These are phyloP conservation scores for Neltuma alba DNA, from an alignment of 306 rosid species.

Conservation along the genomic window DNA sequence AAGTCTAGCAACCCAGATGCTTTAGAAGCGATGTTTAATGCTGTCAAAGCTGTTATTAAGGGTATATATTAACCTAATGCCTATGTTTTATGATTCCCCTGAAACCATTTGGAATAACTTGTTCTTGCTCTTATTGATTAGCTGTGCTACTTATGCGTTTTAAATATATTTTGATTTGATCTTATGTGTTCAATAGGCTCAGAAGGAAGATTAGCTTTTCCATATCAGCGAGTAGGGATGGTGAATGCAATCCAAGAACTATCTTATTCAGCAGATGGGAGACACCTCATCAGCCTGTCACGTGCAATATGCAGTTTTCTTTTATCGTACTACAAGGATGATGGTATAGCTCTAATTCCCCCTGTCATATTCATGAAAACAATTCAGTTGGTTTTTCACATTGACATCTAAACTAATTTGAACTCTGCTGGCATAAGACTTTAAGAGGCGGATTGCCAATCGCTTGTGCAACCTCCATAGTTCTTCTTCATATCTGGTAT, in stretches of 20 bases:
- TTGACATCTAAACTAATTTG: conserved; percentile 1
- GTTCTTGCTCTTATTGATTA: conserved; percentile 28
- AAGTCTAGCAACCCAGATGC: conserved; percentile 93
- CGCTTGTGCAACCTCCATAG: not conserved
- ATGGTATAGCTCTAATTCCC: conserved; percentile 49
- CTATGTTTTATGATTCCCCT: not conserved
- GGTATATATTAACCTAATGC: conserved; percentile 50
- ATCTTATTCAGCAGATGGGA: conserved; percentile 82
- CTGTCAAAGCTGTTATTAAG: conserved; percentile 80
- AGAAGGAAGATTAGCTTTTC: conserved; percentile 95
- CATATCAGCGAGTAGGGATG: conserved; percentile 95
- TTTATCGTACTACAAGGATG: conserved; percentile 80
- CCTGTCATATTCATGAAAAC: not conserved
- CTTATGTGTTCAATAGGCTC: conserved; percentile 56
- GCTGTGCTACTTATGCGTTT: conserved; percentile 19
- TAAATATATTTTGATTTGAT: conserved; percentile 34
- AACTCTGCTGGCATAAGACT: not conserved
- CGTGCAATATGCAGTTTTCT: conserved; percentile 70
- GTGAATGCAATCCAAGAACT: conserved; percentile 78
- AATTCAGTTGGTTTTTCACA: conserved; percentile 11
- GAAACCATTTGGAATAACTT: conserved; percentile 21
- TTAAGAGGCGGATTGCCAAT: not conserved
- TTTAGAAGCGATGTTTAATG: conserved; percentile 72
- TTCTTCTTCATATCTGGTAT: not conserved
- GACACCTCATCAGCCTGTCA: conserved; percentile 60